phyloP scores from a whole-genome alignment of 1,284 basidiomycete genomes.

The Rhodofomes roseus region DNA sequence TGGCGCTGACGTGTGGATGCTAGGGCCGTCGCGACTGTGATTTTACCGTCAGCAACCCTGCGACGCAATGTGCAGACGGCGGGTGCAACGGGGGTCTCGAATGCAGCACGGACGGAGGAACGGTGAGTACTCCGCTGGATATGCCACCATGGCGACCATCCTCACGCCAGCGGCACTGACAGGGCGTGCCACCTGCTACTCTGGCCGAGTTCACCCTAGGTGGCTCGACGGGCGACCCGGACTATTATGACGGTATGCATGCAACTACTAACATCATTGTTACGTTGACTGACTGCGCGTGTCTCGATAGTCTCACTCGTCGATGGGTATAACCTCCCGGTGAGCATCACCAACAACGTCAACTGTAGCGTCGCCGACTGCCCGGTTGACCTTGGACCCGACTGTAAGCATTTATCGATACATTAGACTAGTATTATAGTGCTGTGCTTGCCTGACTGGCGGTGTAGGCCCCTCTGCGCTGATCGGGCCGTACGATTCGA shows the following conservation, averaged over 20 bases:
- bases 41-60: constrained; percentile 35
- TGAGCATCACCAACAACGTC: constrained; percentile 37
- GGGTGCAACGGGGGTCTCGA: constrained; percentile 45
- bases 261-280: not conserved
- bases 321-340: constrained; percentile 40
- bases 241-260: constrained; percentile 39
- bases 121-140: constrained; percentile 26
- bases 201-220: constrained; percentile 43
- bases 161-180: not conserved
- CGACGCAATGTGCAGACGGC: constrained; percentile 40
- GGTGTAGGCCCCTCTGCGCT: constrained; percentile 32
- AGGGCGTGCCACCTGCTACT: constrained; percentile 41
- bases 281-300: not conserved
- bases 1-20: not conserved
- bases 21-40: constrained; percentile 43
- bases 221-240: constrained; percentile 20
- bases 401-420: constrained; percentile 22
- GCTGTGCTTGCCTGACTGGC: not conserved
- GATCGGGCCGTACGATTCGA: constrained; percentile 33
- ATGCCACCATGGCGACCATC: not conserved
- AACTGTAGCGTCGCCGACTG: constrained; percentile 41
- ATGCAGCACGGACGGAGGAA: constrained; percentile 38
- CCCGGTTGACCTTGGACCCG: constrained; percentile 38
- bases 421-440: not conserved
- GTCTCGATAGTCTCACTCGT: constrained; percentile 32